Evolutionary conservation across 164 flowering plant species (phyloP).

Genomic region (Magnolia changhungtana): DNA sequence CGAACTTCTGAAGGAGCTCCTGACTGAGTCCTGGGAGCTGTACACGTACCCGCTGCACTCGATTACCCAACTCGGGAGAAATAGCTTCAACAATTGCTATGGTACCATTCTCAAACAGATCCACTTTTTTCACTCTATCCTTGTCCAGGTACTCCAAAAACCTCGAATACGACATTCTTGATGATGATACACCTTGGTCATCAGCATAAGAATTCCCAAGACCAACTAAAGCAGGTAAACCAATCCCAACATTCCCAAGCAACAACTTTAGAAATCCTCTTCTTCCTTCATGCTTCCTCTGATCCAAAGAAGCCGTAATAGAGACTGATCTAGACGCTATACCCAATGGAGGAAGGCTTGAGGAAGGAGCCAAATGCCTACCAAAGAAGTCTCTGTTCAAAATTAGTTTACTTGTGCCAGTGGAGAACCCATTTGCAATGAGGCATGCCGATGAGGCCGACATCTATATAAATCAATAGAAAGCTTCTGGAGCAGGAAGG

Average conservation of each 20-base stretch:
- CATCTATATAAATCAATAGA: constrained; percentile 35
- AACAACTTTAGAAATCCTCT: constrained; percentile 69
- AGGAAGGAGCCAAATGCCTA: constrained; percentile 30
- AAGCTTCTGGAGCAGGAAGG: constrained; percentile 1
- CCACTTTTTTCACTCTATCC: constrained; percentile 76
- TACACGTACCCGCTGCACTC: constrained; percentile 84
- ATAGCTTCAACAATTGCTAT: constrained; percentile 93
- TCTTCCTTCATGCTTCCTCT: constrained; percentile 57
- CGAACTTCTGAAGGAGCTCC: constrained; percentile 88
- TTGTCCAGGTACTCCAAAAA: constrained; percentile 86
- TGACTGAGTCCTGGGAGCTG: constrained; percentile 91
- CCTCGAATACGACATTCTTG: constrained; percentile 93
- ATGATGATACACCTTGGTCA: constrained; percentile 93
- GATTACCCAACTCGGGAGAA: constrained; percentile 84
- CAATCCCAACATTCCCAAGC: constrained; percentile 74
- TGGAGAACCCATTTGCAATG: constrained; percentile 55
- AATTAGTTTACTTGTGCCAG: constrained; percentile 26
- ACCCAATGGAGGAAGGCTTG: constrained; percentile 33
- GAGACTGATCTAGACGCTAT: constrained; percentile 34
- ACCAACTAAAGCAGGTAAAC: constrained; percentile 49
- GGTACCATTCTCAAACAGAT: constrained; percentile 90
- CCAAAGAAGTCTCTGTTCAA: constrained; percentile 47
- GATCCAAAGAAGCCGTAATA: constrained; percentile 57
- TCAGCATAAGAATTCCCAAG: constrained; percentile 73
- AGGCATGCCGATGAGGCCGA: constrained; percentile 76